Evolutionary conservation across 768 basidiomycete genomes (phyloP).

Genomic region (Pisolithus microcarpus): DNA sequence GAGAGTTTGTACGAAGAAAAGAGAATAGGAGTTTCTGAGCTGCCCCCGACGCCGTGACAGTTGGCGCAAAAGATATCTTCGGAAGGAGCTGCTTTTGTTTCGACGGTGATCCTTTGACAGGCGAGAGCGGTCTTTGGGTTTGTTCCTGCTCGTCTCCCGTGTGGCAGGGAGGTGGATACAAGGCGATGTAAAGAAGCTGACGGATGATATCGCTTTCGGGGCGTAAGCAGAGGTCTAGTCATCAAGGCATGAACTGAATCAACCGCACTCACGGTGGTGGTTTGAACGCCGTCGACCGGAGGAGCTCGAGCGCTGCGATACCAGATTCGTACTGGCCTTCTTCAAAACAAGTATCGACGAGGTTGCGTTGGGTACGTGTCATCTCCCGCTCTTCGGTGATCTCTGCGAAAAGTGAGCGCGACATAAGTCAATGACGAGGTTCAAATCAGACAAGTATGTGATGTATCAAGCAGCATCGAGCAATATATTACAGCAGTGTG

Average conservation of each 20-base stretch:
- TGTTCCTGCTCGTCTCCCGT: conserved; percentile 12
- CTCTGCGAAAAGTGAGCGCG: not conserved
- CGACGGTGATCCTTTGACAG: conserved; percentile 39
- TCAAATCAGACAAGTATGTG: too few relatives aligned
- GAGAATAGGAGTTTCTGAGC: conserved; percentile 50
- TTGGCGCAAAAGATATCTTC: conserved; percentile 36
- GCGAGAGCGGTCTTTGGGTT: conserved; percentile 24
- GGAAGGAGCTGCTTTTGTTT: conserved; percentile 38
- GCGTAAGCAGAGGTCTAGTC: conserved; percentile 6
- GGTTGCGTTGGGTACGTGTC: conserved; percentile 40
- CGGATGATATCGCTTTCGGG: conserved; percentile 50
- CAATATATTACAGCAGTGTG: too few relatives aligned
- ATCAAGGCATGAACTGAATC: not conserved
- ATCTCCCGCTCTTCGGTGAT: conserved; percentile 35
- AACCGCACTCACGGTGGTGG: conserved; percentile 49
- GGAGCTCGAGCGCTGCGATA: conserved; percentile 52
- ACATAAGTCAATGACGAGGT: too few relatives aligned
- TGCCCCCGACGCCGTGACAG: conserved; percentile 39
- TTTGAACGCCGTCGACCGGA: conserved; percentile 49
- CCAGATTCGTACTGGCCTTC: conserved; percentile 71
- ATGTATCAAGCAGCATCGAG: too few relatives aligned
- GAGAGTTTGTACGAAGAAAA: conserved; percentile 50
- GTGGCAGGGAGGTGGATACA: conserved; percentile 43
- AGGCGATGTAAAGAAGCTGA: conserved; percentile 63
- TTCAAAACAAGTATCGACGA: conserved; percentile 70